Conservation (phyloP, 495 filamentous ascomycete species). For the Aspergillus homomorphus region DNA sequence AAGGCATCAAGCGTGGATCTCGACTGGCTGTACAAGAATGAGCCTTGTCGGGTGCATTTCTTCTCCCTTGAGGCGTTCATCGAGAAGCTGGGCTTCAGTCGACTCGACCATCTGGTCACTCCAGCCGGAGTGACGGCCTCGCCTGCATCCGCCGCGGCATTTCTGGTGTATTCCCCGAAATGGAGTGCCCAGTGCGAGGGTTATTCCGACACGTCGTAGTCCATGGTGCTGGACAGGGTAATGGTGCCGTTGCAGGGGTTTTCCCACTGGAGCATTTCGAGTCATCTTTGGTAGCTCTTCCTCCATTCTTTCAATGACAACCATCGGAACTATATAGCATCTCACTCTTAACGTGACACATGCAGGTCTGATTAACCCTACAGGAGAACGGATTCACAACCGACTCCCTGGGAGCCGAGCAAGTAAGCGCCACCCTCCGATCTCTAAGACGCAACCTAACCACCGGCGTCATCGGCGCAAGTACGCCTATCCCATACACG, state of each 20-base stretch:
- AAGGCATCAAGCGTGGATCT: constrained; percentile 5
- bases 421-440: neutral
- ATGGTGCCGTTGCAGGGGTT: constrained; percentile 6
- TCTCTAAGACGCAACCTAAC: too few species aligned
- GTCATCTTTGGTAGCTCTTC: constrained; percentile 4
- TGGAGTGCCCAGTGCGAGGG: constrained; percentile 10
- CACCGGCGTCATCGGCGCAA: constrained; percentile 10
- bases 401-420: neutral
- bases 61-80: constrained; percentile 7
- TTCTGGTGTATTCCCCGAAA: neutral
- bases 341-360: neutral
- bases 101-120: neutral
- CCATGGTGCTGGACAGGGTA: constrained; percentile 1
- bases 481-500: constrained; percentile 3
- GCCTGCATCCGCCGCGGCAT: constrained; percentile 10
- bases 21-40: constrained; percentile 3
- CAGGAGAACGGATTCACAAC: constrained; percentile 12
- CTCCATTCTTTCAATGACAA: neutral
- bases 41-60: constrained; percentile 2
- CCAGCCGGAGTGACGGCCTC: constrained; percentile 1
- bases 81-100: constrained; percentile 3
- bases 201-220: constrained; percentile 7
- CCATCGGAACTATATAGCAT: neutral
- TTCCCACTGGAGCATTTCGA: constrained; percentile 11
- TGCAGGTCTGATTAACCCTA: constrained; percentile 8